Conservation (phyloP, 306 rosid species). For the Sindora glabra region DNA sequence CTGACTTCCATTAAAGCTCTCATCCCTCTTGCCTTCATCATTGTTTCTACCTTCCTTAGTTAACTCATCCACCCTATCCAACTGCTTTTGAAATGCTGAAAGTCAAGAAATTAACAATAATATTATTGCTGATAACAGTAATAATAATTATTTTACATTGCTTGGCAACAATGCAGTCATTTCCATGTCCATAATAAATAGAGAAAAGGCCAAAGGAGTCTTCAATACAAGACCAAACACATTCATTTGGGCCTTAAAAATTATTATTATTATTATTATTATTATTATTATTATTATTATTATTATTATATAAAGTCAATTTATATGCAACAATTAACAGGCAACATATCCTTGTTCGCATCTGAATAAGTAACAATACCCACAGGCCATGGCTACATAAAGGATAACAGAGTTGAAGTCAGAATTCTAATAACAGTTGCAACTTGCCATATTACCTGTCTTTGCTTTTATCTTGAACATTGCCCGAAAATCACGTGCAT, state of each 20-base stretch:
- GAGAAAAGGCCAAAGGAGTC: no score
- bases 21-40: slow-evolving; percentile 15
- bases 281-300: no score
- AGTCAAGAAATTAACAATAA: slow-evolving; percentile 7
- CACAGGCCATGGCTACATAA: neutral
- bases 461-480: neutral
- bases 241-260: no score
- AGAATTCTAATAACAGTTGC: neutral
- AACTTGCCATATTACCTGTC: slow-evolving; percentile 23
- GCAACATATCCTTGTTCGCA: neutral
- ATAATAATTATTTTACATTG: neutral
- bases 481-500: slow-evolving; percentile 33
- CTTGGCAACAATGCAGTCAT: slow-evolving; percentile 9
- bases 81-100: slow-evolving; percentile 31
- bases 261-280: no score
- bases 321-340: no score
- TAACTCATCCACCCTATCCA: slow-evolving; percentile 12
- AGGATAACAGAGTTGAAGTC: neutral
- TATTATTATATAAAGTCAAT: no score
- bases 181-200: neutral
- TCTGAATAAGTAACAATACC: neutral
- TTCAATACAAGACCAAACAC: no score
- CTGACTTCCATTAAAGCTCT: slow-evolving; percentile 1
- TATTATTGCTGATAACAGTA: neutral
- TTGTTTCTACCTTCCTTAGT: slow-evolving; percentile 12